A percentile compares a stretch with the other conserved stretches of the same genome.
These are phyloP conservation scores for Aspergillus floridensis DNA, from an alignment of 2,329 filamentous ascomycete species.

Conservation along the genomic window DNA sequence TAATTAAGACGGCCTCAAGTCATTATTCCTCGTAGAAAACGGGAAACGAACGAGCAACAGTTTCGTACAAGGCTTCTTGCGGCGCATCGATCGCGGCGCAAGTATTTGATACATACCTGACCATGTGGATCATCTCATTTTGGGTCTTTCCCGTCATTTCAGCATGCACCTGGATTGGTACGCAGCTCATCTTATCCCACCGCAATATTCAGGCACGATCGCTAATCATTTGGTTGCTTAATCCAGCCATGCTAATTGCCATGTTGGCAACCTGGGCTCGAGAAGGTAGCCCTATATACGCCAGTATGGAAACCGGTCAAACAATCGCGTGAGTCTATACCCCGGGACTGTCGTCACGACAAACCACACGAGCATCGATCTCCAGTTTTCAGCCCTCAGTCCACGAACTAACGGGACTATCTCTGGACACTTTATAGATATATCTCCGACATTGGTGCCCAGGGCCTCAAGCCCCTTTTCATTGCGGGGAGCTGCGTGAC, in stretches of 20 bases:
- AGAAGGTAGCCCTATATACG: conserved; percentile 52
- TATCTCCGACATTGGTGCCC: conserved; percentile 58
- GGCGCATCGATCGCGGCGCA: not conserved
- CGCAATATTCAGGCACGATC: not conserved
- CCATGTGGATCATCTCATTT: conserved; percentile 47
- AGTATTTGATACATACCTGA: conserved; percentile 7
- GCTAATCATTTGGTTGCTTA: not conserved
- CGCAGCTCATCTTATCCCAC: conserved; percentile 7
- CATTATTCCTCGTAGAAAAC: no score
- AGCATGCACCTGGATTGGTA: conserved; percentile 55
- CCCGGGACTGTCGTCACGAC: no score
- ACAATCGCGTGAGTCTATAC: conserved; percentile 50
- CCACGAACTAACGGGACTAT: not conserved
- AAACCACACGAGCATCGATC: no score
- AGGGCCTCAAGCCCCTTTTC: conserved; percentile 60
- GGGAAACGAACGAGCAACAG: not conserved
- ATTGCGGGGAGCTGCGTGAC: conserved; percentile 61
- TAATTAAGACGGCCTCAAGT: no score
- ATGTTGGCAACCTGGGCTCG: conserved; percentile 59
- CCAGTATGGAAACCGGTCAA: conserved; percentile 52
- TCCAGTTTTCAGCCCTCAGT: no score
- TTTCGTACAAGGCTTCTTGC: not conserved
- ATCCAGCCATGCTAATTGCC: conserved; percentile 55
- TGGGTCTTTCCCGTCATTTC: conserved; percentile 60
- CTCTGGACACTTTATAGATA: conserved; percentile 27